Evolutionary conservation across 1,139 yeast genomes (phyloP).

Genomic region (Protomyces macrosporus): DNA sequence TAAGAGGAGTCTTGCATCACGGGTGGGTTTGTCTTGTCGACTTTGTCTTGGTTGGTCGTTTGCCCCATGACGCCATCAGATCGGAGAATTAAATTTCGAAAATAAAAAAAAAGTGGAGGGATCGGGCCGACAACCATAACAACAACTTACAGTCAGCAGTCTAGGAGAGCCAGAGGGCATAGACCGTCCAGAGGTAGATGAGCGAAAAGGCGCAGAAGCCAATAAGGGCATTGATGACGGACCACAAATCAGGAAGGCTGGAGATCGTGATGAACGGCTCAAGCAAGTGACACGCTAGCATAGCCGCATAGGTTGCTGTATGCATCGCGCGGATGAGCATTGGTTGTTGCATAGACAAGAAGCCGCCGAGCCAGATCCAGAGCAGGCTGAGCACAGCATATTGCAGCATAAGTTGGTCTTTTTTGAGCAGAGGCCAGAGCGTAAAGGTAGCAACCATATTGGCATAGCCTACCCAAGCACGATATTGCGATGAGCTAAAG

Average conservation of each 20-base stretch:
- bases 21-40: too few species aligned
- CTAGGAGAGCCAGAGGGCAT: background rate
- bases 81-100: too few species aligned
- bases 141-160: too few species aligned
- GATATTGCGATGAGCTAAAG: slow-evolving; percentile 42
- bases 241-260: slow-evolving; percentile 73
- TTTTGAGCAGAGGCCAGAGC: slow-evolving; percentile 76
- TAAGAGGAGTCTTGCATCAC: too few species aligned
- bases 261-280: slow-evolving; percentile 56
- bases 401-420: slow-evolving; percentile 69
- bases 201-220: slow-evolving; percentile 70
- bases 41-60: too few species aligned
- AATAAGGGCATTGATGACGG: slow-evolving; percentile 63
- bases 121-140: too few species aligned
- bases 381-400: slow-evolving; percentile 56
- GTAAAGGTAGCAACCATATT: slow-evolving; percentile 76
- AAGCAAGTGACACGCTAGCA: slow-evolving; percentile 49
- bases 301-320: slow-evolving; percentile 49
- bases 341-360: slow-evolving; percentile 29
- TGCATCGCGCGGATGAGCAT: slow-evolving; percentile 35
- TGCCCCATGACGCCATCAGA: too few species aligned
- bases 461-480: slow-evolving; percentile 78
- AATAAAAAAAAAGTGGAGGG: too few species aligned
- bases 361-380: slow-evolving; percentile 64
- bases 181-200: slow-evolving; percentile 55